Evolutionary conservation across 495 filamentous ascomycete genomes (phyloP).

Genomic region (Copromyces sp.): DNA sequence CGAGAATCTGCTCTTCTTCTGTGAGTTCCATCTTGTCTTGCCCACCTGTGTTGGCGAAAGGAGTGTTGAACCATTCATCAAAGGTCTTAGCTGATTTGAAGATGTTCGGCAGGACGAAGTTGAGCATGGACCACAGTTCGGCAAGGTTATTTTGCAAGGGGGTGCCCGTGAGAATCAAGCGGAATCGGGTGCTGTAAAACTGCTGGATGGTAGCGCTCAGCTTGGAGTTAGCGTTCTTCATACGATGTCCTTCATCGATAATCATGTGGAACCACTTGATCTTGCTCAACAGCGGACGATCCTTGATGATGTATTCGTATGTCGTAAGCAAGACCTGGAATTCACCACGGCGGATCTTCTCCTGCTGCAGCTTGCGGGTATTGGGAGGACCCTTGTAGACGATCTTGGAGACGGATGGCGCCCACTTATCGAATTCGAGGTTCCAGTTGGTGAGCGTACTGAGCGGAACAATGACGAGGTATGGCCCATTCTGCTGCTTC

Average conservation of each 20-base stretch:
- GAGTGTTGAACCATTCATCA: constrained; percentile 99
- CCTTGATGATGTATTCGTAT: constrained; percentile 99
- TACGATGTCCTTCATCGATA: constrained; percentile 97
- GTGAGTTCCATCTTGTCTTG: constrained; percentile 98
- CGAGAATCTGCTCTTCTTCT: constrained; percentile 98
- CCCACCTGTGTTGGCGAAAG: constrained; percentile 94
- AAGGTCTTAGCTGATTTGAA: constrained; percentile 99
- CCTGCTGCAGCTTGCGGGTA: constrained; percentile 79
- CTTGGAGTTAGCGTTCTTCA: constrained; percentile 99
- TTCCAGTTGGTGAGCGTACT: constrained; percentile 99
- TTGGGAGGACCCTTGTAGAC: constrained; percentile 96
- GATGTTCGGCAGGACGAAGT: constrained; percentile 95
- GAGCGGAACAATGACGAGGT: constrained; percentile 90
- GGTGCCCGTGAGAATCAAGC: constrained; percentile 93
- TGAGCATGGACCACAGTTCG: constrained; percentile 93
- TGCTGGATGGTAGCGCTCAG: constrained; percentile 87
- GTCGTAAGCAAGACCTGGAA: constrained; percentile 97
- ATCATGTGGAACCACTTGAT: constrained; percentile 99
- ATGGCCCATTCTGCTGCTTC: constrained; percentile 88
- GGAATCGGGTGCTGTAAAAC: constrained; percentile 90
- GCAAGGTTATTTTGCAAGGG: constrained; percentile 95
- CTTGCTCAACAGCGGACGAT: constrained; percentile 86
- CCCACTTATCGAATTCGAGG: constrained; percentile 98
- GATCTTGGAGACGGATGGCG: constrained; percentile 70
- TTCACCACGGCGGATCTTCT: constrained; percentile 84